Evolutionary conservation across 2,329 filamentous ascomycete genomes (phyloP).

Genomic region (Hymenoscyphus repandus): DNA sequence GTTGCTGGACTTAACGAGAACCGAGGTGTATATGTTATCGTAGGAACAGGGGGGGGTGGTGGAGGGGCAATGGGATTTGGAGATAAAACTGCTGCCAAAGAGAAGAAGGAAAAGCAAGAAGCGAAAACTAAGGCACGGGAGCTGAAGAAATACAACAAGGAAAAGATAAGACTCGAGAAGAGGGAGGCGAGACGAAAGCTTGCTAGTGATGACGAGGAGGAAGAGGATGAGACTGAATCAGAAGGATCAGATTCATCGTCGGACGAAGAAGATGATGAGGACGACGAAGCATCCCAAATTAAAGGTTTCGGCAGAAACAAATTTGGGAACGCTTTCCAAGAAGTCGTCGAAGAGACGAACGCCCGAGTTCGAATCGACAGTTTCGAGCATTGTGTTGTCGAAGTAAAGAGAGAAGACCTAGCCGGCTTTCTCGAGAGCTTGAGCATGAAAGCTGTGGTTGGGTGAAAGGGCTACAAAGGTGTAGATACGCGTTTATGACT

Average conservation of each 20-base stretch:
- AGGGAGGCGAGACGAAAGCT: constrained; percentile 50
- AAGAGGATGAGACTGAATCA: constrained; percentile 49
- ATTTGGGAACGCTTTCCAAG: constrained; percentile 93
- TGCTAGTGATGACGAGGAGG: constrained; percentile 41
- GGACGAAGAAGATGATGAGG: constrained; percentile 44
- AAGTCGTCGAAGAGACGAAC: constrained; percentile 87
- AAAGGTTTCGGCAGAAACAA: constrained; percentile 75
- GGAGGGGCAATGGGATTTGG: constrained; percentile 60
- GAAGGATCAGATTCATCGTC: constrained; percentile 45
- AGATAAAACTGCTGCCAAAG: constrained; percentile 61
- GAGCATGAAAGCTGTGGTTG: constrained; percentile 83
- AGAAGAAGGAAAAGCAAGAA: constrained; percentile 57
- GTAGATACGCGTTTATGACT: constrained; percentile 13
- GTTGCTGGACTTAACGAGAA: constrained; percentile 85
- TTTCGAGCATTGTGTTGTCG: constrained; percentile 95
- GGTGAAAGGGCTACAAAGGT: constrained; percentile 34
- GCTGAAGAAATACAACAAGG: constrained; percentile 50
- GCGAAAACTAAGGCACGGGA: constrained; percentile 59
- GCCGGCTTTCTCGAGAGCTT: constrained; percentile 84
- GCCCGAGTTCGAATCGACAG: constrained; percentile 88
- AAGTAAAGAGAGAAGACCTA: constrained; percentile 95
- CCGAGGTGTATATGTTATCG: constrained; percentile 83
- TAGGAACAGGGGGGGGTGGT: constrained; percentile 84
- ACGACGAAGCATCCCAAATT: constrained; percentile 47
- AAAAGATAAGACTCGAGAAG: constrained; percentile 56